phyloP scores from a whole-genome alignment of 2,329 filamentous ascomycete genomes.

The Microascus cirrosus region DNA sequence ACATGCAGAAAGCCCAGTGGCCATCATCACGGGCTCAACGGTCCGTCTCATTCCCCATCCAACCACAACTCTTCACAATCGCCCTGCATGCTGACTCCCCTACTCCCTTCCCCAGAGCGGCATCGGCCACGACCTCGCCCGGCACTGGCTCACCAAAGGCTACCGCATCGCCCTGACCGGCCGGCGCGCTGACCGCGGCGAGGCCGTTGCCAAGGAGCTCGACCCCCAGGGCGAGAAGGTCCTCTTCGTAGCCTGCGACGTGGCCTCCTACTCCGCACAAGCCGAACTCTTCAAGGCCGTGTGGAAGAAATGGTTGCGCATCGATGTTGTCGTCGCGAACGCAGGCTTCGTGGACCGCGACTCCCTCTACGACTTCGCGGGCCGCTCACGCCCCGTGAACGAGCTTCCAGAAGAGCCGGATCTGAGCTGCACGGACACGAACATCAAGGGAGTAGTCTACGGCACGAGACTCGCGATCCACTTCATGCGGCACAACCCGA shows the following conservation, averaged over 20 bases:
- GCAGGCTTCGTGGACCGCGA: conserved; percentile 34
- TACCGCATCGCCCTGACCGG: conserved; percentile 24
- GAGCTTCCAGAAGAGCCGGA: conserved; percentile 31
- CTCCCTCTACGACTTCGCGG: conserved; percentile 27
- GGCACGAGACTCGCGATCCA: conserved; percentile 36
- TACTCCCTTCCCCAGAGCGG: conserved; percentile 23
- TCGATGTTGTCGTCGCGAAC: conserved; percentile 37
- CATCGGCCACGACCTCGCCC: conserved; percentile 30
- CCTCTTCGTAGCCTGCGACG: conserved; percentile 31
- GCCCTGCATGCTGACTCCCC: not conserved
- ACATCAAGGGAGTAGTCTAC: conserved; percentile 39
- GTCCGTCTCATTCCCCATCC: too few relatives aligned
- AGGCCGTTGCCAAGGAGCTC: conserved; percentile 14
- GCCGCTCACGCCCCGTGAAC: conserved; percentile 5
- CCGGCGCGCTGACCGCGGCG: conserved; percentile 14
- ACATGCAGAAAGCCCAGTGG: too few relatives aligned
- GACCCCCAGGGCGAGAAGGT: conserved; percentile 22
- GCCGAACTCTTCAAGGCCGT: conserved; percentile 27
- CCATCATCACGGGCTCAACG: too few relatives aligned
- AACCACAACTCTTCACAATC: not conserved
- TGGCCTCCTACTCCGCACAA: conserved; percentile 33
- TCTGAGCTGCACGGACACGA: conserved; percentile 31
- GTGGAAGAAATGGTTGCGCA: conserved; percentile 27
- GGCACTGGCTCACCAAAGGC: conserved; percentile 12
- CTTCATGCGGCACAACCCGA: conserved; percentile 38